Base-by-base conservation (phyloP, 345 rosid genomes). In the Capsella bursapastoris region DNA sequence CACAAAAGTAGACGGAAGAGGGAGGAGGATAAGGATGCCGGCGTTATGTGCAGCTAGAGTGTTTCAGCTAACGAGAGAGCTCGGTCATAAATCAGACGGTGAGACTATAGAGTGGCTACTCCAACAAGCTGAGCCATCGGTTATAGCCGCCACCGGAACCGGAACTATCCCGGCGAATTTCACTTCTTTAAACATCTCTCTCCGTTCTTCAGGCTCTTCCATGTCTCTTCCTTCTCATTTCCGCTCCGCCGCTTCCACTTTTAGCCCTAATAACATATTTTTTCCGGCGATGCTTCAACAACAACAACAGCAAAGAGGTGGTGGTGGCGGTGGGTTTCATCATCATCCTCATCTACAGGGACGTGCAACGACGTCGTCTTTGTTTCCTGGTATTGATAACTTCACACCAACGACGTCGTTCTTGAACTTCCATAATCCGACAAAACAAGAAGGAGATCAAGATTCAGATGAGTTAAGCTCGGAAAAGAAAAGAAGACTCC, bases 1-100 rank as follows among this genome's bases (percentile, higher is more conserved):
- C 81, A 94, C 98, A 0, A 94, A 94, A 73, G 98, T 93, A 11
- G 97, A 93, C 34, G 98, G 98, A 15, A 88, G 98, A 59, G 98
- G 98, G 13, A 85, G 98, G 28, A 83, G 98, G 72, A 93, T 93
- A 82, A 90, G 98, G 78, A 93, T 93, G 98, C 98, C 98, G 0
- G 98, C 98, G n/a, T 86, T 93, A 43, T 93, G 98, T 57, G 98
- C 98, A n/a, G 98, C 98, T 77, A 86, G 98, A 86, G 97, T 93
- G 75, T 93, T 93, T 50, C 98, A 93, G 80, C 84, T 93, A 0
- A 93, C 98, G 18, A 84, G 97, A 6, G 98, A 93, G 76, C 84
- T 93, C 1, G 98, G 98, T 34, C 97, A 93, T 81, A 93, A 93
- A 71, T 90, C 97, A 13, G 98, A 93, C 37, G 98, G 98, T 2